phyloP scores from a whole-genome alignment of 2,329 filamentous ascomycete genomes.

The Epichloe elymi region DNA sequence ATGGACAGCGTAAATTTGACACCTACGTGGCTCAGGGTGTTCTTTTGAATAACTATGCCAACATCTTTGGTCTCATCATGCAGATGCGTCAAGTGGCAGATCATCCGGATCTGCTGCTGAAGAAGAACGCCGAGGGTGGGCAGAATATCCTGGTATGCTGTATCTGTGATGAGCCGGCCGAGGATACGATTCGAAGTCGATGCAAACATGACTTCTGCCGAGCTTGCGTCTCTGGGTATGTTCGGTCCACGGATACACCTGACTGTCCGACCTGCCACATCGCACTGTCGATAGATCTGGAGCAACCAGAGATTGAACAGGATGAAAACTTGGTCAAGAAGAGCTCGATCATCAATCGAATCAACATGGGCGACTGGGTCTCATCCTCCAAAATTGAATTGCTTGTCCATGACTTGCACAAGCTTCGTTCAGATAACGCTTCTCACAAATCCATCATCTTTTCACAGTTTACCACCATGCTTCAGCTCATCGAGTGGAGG shows the following conservation, averaged over 20 bases:
- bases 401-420: constrained; percentile 86
- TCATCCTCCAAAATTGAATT: constrained; percentile 97
- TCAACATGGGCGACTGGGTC: constrained; percentile 98
- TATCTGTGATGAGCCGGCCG: constrained; percentile 91
- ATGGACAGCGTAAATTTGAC: constrained; percentile 76
- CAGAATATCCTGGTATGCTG: constrained; percentile 86
- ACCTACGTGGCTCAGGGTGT: constrained; percentile 93
- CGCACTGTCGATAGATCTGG: constrained; percentile 75
- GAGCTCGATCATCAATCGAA: constrained; percentile 93
- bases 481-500: constrained; percentile 94
- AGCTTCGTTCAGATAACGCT: constrained; percentile 79
- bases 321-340: constrained; percentile 81
- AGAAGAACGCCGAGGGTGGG: constrained; percentile 72
- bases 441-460: constrained; percentile 97
- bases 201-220: constrained; percentile 68
- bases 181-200: constrained; percentile 82
- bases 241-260: constrained; percentile 61
- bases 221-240: constrained; percentile 35
- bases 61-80: constrained; percentile 98
- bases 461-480: constrained; percentile 93
- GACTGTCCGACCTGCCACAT: constrained; percentile 92
- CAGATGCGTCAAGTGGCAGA: constrained; percentile 98
- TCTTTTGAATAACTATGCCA: constrained; percentile 93
- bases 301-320: constrained; percentile 90
- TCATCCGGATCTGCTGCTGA: constrained; percentile 85